Evolutionary conservation across 1,139 yeast genomes (phyloP), one percentile per base, ranked within the genome.

Genomic region (Pneumocystis canis): DNA sequence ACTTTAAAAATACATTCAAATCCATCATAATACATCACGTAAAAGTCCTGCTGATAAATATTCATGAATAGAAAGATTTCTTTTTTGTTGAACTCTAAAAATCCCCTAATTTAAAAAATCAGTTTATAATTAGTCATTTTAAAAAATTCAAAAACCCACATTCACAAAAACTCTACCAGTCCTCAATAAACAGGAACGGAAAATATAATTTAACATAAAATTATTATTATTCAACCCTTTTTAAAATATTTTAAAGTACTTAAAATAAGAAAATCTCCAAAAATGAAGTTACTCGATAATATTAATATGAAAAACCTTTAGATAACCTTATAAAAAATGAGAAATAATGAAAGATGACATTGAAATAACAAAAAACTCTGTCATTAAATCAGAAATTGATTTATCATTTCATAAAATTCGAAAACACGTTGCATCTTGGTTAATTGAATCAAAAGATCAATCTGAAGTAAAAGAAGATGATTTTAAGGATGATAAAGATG

Each of bases 41-140:
- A 92, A 82, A 67, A 92, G 78, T 68, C 87, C 88, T 64, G 98
- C 97, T 54, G 97, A 89, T 75, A 97, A 89, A 83, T 77, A 94
- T 78, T 92, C 99, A 74, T 92, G 98, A 70, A 92, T 84, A 47
- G 97, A 89, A 71, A 90, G 79, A 77, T 79, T 79, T 81, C 97
- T 71, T 67, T 70, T 71, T 63, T 71, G 73, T 61, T 61, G 40
- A 31, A 18, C 30, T n/a, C 20, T 11, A 33, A 60, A 58, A 2
- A 59, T 33, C 39, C 20, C 7, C 18, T 25, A 20, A 47, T 11
- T 25, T 28, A 47, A 47, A n/a, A n/a, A 47, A 40, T 58, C 47
- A 37, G 61, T 53, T 61, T 64, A 58, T 35, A 39, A 18, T 32
- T 9, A n/a, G 33, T 18, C 41, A 58, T 63, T 33, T 56, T 33